Evolutionary conservation across 805 yeast genomes (phyloP), one percentile per base, ranked within the genome.

Genomic region (Schwanniomyces vanrijiae): DNA sequence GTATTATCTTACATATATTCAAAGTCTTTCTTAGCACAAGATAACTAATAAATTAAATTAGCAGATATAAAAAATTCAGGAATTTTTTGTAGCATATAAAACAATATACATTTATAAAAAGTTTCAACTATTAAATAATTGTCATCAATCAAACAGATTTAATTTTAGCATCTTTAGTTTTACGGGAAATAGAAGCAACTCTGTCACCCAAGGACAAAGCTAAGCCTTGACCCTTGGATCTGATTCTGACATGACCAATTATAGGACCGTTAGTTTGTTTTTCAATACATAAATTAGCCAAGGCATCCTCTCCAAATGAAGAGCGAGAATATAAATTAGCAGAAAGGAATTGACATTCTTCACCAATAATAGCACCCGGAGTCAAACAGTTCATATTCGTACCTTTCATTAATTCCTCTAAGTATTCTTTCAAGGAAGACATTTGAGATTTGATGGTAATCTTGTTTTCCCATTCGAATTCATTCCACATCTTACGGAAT

Each of bases 401-500:
- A 41, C 89, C 91, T 48, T 77, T 73, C 71, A 88, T 72, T 56
- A 94, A 73, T 59, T 80, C 84, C 49, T 84, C 86, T 66, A 94
- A 75, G 68, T 89, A 94, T 40, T 81, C 88, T 61, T 85, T 84
- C 61, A 95, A 77, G 1, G 88, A 71, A 26, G 78, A 66, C 53
- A 84, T 74, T 45, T 76, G 78, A 2, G 95, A 82, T 55, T 86
- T 84, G 64, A 94, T 88, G 50, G 91, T 88, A 57, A 94, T 91
- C 75, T 94, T 94, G 75, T 94, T 94, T 70, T 94, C 99, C 99
- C 99, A 94, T 72, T 94, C 99, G 64, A 95, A 94, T 66, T 91
- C 97, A 65, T 90, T 90, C 99, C 99, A 94, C 98, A 91, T 92
- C 60, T 84, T 81, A 62, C 99, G 87, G 87, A 94, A 94, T 56